A percentile compares a stretch with the other conserved stretches of the same genome.
These are phyloP conservation scores for Neobulgaria alba DNA, from an alignment of 2,329 filamentous ascomycete species.

Conservation along the genomic window DNA sequence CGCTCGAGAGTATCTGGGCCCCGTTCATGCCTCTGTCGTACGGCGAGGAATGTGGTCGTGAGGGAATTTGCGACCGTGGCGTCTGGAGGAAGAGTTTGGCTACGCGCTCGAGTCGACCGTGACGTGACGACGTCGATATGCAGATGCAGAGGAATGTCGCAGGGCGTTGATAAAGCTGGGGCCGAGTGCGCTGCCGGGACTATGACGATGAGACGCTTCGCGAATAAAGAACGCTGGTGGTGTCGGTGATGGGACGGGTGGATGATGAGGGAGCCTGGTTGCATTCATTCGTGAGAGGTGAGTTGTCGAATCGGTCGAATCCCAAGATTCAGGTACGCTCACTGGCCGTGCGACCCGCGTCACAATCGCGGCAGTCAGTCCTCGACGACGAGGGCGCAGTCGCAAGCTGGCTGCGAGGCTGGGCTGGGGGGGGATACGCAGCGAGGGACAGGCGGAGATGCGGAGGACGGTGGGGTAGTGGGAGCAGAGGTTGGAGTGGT, in stretches of 20 bases:
- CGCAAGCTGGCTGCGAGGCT: background rate
- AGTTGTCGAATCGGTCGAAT: background rate
- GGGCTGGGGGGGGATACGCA: background rate
- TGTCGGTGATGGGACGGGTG: background rate
- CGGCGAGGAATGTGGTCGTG: slow-evolving; percentile 3
- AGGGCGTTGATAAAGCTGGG: slow-evolving; percentile 1
- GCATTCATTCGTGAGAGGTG: background rate
- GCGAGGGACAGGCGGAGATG: background rate
- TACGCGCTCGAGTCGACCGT: slow-evolving; percentile 13
- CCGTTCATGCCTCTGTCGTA: slow-evolving; percentile 23
- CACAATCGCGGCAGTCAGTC: background rate
- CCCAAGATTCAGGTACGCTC: background rate
- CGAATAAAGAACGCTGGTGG: background rate
- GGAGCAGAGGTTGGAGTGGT: background rate
- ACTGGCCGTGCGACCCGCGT: background rate
- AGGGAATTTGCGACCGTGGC: slow-evolving; percentile 8
- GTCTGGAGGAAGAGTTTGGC: slow-evolving; percentile 6
- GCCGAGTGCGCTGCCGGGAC: background rate
- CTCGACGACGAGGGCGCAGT: background rate
- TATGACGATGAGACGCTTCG: background rate
- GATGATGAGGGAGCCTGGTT: background rate
- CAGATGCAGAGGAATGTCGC: slow-evolving; percentile 1
- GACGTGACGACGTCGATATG: slow-evolving; percentile 9
- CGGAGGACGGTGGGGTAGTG: background rate
- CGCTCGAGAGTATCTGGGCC: slow-evolving; percentile 14